These are phyloP conservation scores for Neonectria sp. DNA, from an alignment of 2,329 filamentous ascomycete genomes.

Conservation along the genomic window DNA sequence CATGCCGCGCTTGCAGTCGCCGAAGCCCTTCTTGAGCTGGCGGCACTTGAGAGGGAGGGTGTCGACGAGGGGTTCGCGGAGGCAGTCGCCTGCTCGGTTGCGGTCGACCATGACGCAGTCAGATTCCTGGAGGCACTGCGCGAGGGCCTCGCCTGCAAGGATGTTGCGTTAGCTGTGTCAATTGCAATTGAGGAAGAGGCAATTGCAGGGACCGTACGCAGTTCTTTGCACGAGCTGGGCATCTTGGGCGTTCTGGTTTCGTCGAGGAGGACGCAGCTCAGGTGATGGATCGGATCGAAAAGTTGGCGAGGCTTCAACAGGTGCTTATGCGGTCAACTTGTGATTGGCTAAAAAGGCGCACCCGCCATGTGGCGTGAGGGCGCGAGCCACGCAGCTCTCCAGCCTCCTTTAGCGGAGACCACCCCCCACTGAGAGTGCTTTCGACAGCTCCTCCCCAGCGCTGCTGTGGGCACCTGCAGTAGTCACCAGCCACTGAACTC, in stretches of 20 bases:
- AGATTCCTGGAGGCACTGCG: conserved; percentile 94
- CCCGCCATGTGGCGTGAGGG: conserved; percentile 23
- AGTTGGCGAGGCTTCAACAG: conserved; percentile 36
- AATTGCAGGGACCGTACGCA: conserved; percentile 75
- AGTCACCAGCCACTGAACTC: neutral
- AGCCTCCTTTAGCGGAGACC: neutral
- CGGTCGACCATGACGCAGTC: conserved; percentile 97
- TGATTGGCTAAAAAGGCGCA: conserved; percentile 43
- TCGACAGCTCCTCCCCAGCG: neutral
- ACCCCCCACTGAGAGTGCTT: neutral
- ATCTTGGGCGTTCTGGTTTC: conserved; percentile 65
- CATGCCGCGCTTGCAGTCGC: conserved; percentile 95
- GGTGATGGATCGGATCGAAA: conserved; percentile 40
- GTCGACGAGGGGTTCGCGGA: conserved; percentile 85
- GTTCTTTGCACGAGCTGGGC: conserved; percentile 97
- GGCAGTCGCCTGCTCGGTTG: conserved; percentile 88
- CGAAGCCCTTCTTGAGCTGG: conserved; percentile 92
- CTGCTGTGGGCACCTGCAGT: neutral
- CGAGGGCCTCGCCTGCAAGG: conserved; percentile 84
- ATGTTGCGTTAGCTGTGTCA: conserved; percentile 18
- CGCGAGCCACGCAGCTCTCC: conserved; percentile 14
- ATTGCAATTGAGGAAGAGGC: conserved; percentile 5
- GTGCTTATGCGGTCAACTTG: conserved; percentile 43
- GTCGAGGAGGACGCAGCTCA: conserved; percentile 37
- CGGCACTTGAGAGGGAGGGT: conserved; percentile 90